Conservation (phyloP, 208 protist species). For the Naegleria fowleri region DNA sequence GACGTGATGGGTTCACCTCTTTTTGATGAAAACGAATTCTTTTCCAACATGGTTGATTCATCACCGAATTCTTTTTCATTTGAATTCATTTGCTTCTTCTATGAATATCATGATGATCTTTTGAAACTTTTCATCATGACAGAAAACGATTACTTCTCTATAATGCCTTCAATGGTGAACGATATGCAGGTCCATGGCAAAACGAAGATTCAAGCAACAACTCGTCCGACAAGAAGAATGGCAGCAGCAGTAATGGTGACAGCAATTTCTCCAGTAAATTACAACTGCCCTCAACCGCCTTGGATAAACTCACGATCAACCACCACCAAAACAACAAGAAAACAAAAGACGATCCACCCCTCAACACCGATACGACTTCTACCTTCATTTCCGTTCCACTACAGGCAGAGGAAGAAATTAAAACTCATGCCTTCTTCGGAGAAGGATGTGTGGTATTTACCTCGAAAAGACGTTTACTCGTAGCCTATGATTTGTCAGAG, state of each 20-base stretch:
- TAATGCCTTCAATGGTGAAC: not conserved
- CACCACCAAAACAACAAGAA: not conserved
- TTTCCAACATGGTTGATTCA: no score
- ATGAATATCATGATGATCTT: no score
- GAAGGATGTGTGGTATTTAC: conserved; percentile 9
- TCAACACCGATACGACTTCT: not conserved
- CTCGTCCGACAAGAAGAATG: not conserved
- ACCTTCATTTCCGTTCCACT: not conserved
- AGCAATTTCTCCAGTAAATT: no score
- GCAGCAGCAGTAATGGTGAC: not conserved
- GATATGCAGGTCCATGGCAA: not conserved
- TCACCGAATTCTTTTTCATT: no score
- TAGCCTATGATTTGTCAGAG: not conserved
- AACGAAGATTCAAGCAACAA: not conserved
- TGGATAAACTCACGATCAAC: no score
- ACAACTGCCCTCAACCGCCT: no score
- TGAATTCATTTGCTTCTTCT: no score
- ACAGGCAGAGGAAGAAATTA: not conserved
- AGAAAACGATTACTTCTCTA: not conserved
- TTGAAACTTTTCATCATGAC: no score
- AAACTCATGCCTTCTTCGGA: not conserved
- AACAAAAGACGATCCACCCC: not conserved
- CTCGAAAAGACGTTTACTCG: not conserved
- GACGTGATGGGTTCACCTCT: no score
- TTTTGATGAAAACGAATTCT: no score